A percentile compares a stretch with the other conserved stretches of the same genome.
Evolutionary conservation across 768 basidiomycete genomes (phyloP).

Genomic region (Russula earlei): DNA sequence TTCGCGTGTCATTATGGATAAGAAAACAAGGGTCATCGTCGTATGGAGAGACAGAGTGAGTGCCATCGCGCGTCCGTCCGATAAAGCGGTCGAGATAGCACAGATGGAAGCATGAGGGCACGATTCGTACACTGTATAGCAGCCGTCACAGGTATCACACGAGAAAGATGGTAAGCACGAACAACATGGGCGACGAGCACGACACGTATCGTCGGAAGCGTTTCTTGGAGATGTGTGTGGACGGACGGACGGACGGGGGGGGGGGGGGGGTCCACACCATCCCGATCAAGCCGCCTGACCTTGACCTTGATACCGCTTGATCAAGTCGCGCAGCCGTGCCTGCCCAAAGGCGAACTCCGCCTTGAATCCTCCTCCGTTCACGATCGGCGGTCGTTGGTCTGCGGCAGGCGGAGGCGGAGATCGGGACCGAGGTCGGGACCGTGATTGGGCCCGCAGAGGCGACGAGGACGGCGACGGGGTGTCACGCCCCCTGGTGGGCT

Average conservation of each 20-base stretch:
- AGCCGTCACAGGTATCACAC: too few species aligned
- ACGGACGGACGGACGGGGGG: too few species aligned
- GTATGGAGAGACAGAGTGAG: not conserved
- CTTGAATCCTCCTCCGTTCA: conserved; percentile 9
- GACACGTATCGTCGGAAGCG: too few species aligned
- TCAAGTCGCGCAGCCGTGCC: conserved; percentile 65
- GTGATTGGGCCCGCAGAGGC: not conserved
- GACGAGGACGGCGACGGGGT: conserved; percentile 21
- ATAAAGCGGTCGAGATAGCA: too few species aligned
- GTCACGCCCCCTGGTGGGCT: conserved; percentile 26
- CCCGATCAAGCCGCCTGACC: conserved; percentile 23
- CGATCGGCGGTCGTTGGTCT: conserved; percentile 3
- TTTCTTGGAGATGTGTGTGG: too few species aligned
- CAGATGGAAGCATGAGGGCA: too few species aligned
- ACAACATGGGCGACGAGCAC: too few species aligned
- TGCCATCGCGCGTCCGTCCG: too few species aligned
- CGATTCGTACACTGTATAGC: too few species aligned
- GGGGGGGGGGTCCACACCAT: not conserved
- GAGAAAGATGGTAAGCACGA: too few species aligned
- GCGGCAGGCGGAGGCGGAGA: not conserved
- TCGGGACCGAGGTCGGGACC: not conserved
- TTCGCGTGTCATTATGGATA: not conserved
- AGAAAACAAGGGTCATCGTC: not conserved
- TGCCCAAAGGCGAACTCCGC: conserved; percentile 66
- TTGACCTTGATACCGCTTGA: conserved; percentile 67